Evolutionary conservation across 768 basidiomycete genomes (phyloP).

Genomic region (Rubroboletus pulcherrimus): DNA sequence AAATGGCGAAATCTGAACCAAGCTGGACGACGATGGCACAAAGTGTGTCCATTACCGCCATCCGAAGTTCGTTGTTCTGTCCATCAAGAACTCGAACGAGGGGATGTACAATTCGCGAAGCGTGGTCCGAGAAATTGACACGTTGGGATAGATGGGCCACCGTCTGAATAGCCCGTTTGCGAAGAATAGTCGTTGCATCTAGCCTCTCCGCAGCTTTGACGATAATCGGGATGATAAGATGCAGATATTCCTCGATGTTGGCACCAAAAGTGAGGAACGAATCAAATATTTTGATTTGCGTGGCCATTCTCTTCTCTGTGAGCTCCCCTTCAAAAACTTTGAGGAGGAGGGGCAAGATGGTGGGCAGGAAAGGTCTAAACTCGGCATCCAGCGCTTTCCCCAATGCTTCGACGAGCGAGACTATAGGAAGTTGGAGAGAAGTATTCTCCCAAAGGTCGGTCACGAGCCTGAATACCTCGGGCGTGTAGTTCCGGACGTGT

Average conservation of each 20-base stretch:
- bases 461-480: conserved; percentile 79
- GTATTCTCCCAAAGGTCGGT: conserved; percentile 88
- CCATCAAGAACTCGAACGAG: conserved; percentile 80
- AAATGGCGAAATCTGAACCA: conserved; percentile 95
- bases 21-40: conserved; percentile 91
- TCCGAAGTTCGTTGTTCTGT: conserved; percentile 72
- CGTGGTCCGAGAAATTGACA: conserved; percentile 97
- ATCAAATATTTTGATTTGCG: conserved; percentile 89
- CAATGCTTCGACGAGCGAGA: conserved; percentile 87
- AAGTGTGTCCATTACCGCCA: conserved; percentile 87
- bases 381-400: conserved; percentile 94
- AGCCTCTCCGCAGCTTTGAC: conserved; percentile 85
- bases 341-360: conserved; percentile 82
- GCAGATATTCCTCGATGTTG: conserved; percentile 96
- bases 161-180: conserved; percentile 87
- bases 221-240: conserved; percentile 93
- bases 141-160: conserved; percentile 87
- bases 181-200: conserved; percentile 67
- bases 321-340: conserved; percentile 89
- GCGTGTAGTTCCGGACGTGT: conserved; percentile 89
- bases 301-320: conserved; percentile 70
- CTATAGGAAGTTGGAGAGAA: conserved; percentile 84
- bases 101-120: conserved; percentile 95
- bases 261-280: conserved; percentile 93
- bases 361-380: conserved; percentile 93